Evolutionary conservation across 495 filamentous ascomycete species (phyloP).

Genomic region (Talaromyces stipitatus): DNA sequence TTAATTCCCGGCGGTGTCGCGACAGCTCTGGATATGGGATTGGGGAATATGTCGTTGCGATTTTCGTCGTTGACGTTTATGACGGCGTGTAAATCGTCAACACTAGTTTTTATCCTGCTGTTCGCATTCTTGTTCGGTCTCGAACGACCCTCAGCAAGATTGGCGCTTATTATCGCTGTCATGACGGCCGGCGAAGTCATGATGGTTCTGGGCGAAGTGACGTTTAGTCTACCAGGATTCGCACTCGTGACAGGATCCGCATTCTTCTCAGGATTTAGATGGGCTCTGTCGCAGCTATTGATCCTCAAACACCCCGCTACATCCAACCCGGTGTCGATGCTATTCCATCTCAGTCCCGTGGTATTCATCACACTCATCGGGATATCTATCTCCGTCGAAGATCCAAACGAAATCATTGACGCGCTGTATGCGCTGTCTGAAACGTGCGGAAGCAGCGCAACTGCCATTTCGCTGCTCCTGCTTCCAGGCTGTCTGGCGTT

Average conservation of each 20-base stretch:
- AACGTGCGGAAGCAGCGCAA: constrained; percentile 43
- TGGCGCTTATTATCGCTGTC: constrained; percentile 68
- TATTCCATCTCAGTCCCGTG: constrained; percentile 79
- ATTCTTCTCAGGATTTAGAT: constrained; percentile 80
- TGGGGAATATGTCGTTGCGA: constrained; percentile 76
- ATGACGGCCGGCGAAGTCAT: constrained; percentile 83
- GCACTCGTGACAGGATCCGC: constrained; percentile 71
- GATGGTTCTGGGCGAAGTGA: constrained; percentile 82
- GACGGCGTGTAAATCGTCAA: constrained; percentile 89
- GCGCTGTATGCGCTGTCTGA: constrained; percentile 48
- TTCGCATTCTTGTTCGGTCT: constrained; percentile 82
- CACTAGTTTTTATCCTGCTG: constrained; percentile 71
- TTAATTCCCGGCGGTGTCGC: constrained; percentile 76
- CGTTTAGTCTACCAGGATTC: constrained; percentile 69
- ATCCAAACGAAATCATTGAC: constrained; percentile 45
- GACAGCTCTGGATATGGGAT: constrained; percentile 77
- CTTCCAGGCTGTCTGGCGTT: constrained; percentile 78
- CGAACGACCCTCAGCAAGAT: constrained; percentile 64
- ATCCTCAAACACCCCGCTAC: constrained; percentile 78
- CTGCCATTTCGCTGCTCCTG: constrained; percentile 50
- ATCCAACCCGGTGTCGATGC: constrained; percentile 76
- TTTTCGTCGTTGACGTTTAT: constrained; percentile 85
- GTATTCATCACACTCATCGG: constrained; percentile 68
- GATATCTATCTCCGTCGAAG: constrained; percentile 73
- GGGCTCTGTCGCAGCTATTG: constrained; percentile 79